A percentile compares a stretch with the other conserved stretches of the same genome.
Evolutionary conservation across 371 early-diverging fungal species (phyloP).

Genomic region (Zancudomyces culisetae): DNA sequence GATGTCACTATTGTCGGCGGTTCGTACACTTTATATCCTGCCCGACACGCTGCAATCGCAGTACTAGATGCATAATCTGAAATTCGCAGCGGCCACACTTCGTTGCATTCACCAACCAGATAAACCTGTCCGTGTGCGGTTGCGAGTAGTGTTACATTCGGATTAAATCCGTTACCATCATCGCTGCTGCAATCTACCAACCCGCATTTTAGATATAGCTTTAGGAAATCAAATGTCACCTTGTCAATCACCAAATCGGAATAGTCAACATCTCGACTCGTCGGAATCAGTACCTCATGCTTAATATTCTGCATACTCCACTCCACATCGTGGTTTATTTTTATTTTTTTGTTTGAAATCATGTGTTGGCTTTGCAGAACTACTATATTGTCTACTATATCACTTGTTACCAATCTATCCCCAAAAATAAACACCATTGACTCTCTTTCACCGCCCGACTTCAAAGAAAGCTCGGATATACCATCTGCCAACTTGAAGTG

Average conservation of each 20-base stretch:
- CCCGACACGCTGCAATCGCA: conserved; percentile 11
- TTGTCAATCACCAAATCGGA: conserved; percentile 26
- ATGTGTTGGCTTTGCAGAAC: conserved; percentile 24
- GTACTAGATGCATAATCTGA: no score
- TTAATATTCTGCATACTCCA: conserved; percentile 31
- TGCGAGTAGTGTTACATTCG: conserved; percentile 15
- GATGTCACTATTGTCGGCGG: conserved; percentile 22
- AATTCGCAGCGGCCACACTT: conserved; percentile 28
- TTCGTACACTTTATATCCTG: conserved; percentile 11
- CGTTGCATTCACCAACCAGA: conserved; percentile 22
- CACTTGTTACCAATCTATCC: conserved; percentile 24
- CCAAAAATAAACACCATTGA: conserved; percentile 28
- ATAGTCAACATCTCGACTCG: conserved; percentile 7
- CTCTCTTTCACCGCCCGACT: neutral
- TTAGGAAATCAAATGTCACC: conserved; percentile 34
- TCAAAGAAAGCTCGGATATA: neutral
- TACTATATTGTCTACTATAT: conserved; percentile 24
- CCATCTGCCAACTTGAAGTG: conserved; percentile 14
- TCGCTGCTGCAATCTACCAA: conserved; percentile 11
- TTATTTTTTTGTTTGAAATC: conserved; percentile 7
- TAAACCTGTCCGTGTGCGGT: conserved; percentile 22
- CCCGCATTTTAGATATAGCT: conserved; percentile 26
- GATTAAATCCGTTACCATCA: conserved; percentile 1
- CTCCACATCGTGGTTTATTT: conserved; percentile 33
- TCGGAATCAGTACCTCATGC: conserved; percentile 25